Base-by-base conservation (phyloP, 257 asterid species). In the Solanum chilense region DNA sequence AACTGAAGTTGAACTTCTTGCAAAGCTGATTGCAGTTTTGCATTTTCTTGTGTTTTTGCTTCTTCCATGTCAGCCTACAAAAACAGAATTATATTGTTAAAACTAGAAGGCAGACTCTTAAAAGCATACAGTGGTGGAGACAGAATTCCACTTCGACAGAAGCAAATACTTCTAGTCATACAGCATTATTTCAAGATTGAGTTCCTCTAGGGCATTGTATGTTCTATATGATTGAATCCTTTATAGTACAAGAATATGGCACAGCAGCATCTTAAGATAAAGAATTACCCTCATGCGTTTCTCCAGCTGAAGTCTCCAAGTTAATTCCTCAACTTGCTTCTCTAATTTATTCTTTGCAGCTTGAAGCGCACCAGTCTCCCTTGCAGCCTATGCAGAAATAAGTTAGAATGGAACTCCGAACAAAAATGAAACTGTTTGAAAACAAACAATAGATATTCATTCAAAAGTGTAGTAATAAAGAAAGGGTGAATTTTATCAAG, bases 11-110 rank as follows among this genome's bases (percentile, higher is more conserved):
- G 73, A 42, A 88, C 31, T 49, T 75, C 88, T 84, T 85, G 74
- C 88, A 88, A 77, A 88, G 83, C 83, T 29, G 86, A 49, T 14
- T 77, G 88, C 58, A 88, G 69, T 76, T 88, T 88, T 47, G 82
- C 88, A 85, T 85, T 88, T 41, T 88, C 86, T 52, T 76, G 81
- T 60, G 87, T 88, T 88, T 88, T 88, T 33, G 88, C 82, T 85
- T 88, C 82, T 16, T 88, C 90, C 80, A 84, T n/a, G 62, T 76
- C 88, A 85, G 60, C 84, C 88, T 80, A 87, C 45, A 33, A 82
- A 45, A 31, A 81, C 18, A 49, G 16, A 80, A 45, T 18, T 15
- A 80, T 20, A 49, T 29, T 81, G 70, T 18, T 16, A 49, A 81
- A 81, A 81, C 69, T 29, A 27, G 45, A 49, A 29, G 42, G 85